These are phyloP conservation scores for Ilex asprella DNA, from an alignment of 257 asterid genomes.

Conservation along the genomic window DNA sequence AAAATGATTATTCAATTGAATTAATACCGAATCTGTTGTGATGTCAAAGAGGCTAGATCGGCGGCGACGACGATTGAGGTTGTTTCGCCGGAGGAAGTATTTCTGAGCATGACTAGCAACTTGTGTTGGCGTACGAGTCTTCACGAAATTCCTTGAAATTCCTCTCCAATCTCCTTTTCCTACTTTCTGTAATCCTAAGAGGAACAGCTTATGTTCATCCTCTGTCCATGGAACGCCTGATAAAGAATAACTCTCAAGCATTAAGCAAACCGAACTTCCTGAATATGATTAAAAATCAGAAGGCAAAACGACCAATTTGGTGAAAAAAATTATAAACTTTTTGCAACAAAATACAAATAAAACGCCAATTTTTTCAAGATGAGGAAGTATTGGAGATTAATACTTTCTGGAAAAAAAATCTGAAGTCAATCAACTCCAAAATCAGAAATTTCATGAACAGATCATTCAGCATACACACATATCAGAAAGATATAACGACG, in stretches of 20 bases:
- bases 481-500: too few relatives aligned
- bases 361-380: too few relatives aligned
- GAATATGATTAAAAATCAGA: too few relatives aligned
- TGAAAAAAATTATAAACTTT: too few relatives aligned
- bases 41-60: constrained; percentile 93
- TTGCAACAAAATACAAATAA: too few relatives aligned
- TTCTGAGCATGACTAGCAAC: constrained; percentile 97
- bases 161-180: constrained; percentile 96
- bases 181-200: constrained; percentile 66
- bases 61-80: constrained; percentile 74
- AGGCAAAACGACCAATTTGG: too few relatives aligned
- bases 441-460: too few relatives aligned
- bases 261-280: not conserved
- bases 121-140: constrained; percentile 89
- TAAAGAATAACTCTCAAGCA: not conserved
- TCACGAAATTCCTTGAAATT: constrained; percentile 75
- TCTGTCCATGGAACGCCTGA: constrained; percentile 91
- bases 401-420: too few relatives aligned
- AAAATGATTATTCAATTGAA: not conserved
- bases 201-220: constrained; percentile 81
- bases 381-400: too few relatives aligned
- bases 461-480: too few relatives aligned
- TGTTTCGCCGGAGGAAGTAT: constrained; percentile 68
- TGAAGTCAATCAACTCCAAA: too few relatives aligned
- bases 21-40: constrained; percentile 64